phyloP scores from a whole-genome alignment of 1,284 basidiomycete genomes.

The Caloboletus inedulis region DNA sequence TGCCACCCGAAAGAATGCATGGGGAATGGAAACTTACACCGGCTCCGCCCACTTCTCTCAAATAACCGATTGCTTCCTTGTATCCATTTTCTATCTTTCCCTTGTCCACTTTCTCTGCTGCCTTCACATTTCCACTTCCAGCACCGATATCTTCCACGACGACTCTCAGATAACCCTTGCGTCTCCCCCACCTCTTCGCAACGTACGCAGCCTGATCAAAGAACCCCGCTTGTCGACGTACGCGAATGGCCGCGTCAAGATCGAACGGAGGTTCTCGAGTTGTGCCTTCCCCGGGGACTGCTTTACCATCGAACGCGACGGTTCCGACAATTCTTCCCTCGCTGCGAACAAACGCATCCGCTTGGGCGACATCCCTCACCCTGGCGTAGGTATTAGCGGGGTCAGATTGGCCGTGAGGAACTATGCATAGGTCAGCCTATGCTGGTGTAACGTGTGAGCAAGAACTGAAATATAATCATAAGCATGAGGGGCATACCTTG shows the following conservation, averaged over 20 bases:
- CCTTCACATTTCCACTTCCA: constrained; percentile 37
- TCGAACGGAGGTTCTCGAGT: constrained; percentile 88
- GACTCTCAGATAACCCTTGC: constrained; percentile 92
- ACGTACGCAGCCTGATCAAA: constrained; percentile 94
- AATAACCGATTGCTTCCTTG: constrained; percentile 77
- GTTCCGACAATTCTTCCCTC: constrained; percentile 49
- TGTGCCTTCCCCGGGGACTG: constrained; percentile 34
- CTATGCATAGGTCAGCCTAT: constrained; percentile 41
- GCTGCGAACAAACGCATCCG: constrained; percentile 91
- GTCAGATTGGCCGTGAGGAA: constrained; percentile 97
- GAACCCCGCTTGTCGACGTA: constrained; percentile 95
- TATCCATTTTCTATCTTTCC: constrained; percentile 40
- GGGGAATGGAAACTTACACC: constrained; percentile 51
- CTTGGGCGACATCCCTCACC: constrained; percentile 83
- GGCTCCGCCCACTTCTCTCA: constrained; percentile 74
- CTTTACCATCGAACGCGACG: constrained; percentile 21
- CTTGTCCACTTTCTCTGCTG: constrained; percentile 19
- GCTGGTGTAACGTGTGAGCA: not conserved
- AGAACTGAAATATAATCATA: not conserved
- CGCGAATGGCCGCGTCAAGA: constrained; percentile 93
- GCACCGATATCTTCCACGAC: constrained; percentile 86
- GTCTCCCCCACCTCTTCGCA: constrained; percentile 85
- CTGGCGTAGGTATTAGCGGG: constrained; percentile 96
- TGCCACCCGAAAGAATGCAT: not conserved
- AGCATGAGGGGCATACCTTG: constrained; percentile 56